phyloP scores from a whole-genome alignment of 2,329 filamentous ascomycete genomes.

The Madurella mycetomatis region DNA sequence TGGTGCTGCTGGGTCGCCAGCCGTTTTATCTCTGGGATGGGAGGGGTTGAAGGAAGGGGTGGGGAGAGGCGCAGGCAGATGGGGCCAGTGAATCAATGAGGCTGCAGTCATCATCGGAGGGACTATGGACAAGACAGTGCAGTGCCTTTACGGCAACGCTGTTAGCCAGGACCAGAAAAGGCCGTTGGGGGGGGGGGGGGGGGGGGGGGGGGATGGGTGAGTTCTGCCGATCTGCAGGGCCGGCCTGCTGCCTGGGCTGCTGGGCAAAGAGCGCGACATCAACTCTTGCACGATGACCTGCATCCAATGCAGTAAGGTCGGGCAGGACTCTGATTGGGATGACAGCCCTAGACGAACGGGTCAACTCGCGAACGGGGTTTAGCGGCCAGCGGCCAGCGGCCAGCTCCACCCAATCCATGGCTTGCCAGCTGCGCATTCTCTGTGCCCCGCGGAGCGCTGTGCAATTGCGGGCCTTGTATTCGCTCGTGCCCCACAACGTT shows the following conservation, averaged over 20 bases:
- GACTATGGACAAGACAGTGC: not conserved
- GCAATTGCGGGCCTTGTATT: no score
- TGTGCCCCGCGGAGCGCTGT: not conserved
- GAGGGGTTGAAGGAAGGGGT: not conserved
- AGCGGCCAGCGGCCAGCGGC: not conserved
- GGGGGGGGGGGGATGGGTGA: not conserved
- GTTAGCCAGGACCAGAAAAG: not conserved
- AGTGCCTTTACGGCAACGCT: no score
- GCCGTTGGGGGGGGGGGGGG: not conserved
- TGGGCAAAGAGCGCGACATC: not conserved
- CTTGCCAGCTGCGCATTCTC: not conserved
- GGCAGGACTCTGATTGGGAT: not conserved
- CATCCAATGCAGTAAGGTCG: not conserved
- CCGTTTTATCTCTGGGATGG: constrained; percentile 2
- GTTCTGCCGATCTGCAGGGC: not conserved
- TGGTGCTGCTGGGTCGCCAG: not conserved
- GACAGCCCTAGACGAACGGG: not conserved
- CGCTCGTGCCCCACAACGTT: no score
- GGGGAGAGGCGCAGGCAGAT: not conserved
- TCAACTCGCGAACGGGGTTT: no score
- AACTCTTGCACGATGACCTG: not conserved
- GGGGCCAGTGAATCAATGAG: constrained; percentile 3
- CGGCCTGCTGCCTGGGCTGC: constrained; percentile 10
- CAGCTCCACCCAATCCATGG: not conserved
- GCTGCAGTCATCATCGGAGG: constrained; percentile 1